Conservation (phyloP, 495 filamentous ascomycete species). For the Penicillium roqueforti region DNA sequence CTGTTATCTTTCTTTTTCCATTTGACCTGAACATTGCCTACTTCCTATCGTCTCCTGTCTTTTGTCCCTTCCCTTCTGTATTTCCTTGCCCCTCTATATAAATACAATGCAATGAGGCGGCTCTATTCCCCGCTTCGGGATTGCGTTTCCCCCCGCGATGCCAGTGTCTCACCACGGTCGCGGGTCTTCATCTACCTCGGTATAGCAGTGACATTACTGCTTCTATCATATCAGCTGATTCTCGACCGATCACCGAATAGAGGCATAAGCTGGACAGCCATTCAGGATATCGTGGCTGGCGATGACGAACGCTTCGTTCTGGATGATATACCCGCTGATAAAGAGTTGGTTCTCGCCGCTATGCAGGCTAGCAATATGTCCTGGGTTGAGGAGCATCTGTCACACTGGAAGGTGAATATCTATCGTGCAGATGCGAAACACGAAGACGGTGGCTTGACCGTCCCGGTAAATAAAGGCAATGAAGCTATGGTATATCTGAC, state of each 20-base stretch:
- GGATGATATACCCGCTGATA: constrained; percentile 4
- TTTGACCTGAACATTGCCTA: background rate
- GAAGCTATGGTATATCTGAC: constrained; percentile 63
- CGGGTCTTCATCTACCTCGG: constrained; percentile 17
- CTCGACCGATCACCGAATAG: constrained; percentile 11
- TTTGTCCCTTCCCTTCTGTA: background rate
- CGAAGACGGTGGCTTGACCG: constrained; percentile 30
- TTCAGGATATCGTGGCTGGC: background rate
- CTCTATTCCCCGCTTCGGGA: background rate
- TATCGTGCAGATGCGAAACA: constrained; percentile 48
- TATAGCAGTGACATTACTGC: constrained; percentile 13
- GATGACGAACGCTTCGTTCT: background rate
- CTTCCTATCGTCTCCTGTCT: background rate
- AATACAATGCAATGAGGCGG: constrained; percentile 11
- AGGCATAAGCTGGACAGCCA: background rate
- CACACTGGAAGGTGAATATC: constrained; percentile 39
- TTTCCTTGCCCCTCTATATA: background rate
- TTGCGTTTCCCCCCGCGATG: background rate
- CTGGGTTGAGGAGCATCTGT: constrained; percentile 29
- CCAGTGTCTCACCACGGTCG: constrained; percentile 6
- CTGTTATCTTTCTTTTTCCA: background rate
- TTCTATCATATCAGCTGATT: constrained; percentile 24
- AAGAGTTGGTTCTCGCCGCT: constrained; percentile 28
- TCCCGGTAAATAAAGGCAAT: constrained; percentile 55
- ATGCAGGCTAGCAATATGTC: constrained; percentile 24